These are phyloP conservation scores for Davidsoniella neocaledoniae DNA, from an alignment of 2,329 filamentous ascomycete genomes.

Conservation along the genomic window DNA sequence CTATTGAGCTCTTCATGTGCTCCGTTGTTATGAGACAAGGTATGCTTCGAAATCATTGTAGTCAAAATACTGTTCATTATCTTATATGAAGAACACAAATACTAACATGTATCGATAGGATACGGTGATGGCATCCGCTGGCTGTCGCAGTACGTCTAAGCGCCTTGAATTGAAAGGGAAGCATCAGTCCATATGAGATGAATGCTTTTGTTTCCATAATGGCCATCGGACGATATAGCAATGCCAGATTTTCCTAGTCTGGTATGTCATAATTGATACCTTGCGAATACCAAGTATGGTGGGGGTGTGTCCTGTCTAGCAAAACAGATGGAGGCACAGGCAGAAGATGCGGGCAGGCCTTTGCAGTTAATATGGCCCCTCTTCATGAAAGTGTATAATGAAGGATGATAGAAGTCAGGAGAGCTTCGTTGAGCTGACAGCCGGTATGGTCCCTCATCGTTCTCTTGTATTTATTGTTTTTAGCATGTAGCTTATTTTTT, in stretches of 20 bases:
- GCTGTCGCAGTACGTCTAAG: slow-evolving; percentile 81
- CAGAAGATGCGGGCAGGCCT: neutral
- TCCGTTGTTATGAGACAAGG: slow-evolving; percentile 96
- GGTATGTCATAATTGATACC: slow-evolving; percentile 5
- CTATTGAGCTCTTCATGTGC: slow-evolving; percentile 98
- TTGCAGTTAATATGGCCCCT: neutral
- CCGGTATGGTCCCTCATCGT: too few relatives aligned
- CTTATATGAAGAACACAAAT: neutral
- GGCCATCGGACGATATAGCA: neutral
- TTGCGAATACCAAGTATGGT: neutral
- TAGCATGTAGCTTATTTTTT: neutral
- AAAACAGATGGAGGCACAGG: neutral
- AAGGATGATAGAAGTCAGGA: too few relatives aligned
- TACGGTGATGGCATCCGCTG: slow-evolving; percentile 85
- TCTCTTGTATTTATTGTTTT: too few relatives aligned
- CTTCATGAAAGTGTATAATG: too few relatives aligned
- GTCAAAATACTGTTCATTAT: neutral
- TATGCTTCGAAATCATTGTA: slow-evolving; percentile 22
- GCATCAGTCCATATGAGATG: neutral
- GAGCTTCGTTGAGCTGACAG: too few relatives aligned
- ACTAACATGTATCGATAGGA: slow-evolving; percentile 27
- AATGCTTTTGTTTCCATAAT: neutral
- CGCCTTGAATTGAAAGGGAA: neutral
- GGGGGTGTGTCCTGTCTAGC: neutral
- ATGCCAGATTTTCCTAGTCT: neutral